phyloP scores from a whole-genome alignment of 257 asterid genomes.

The Pogostemon cablin region DNA sequence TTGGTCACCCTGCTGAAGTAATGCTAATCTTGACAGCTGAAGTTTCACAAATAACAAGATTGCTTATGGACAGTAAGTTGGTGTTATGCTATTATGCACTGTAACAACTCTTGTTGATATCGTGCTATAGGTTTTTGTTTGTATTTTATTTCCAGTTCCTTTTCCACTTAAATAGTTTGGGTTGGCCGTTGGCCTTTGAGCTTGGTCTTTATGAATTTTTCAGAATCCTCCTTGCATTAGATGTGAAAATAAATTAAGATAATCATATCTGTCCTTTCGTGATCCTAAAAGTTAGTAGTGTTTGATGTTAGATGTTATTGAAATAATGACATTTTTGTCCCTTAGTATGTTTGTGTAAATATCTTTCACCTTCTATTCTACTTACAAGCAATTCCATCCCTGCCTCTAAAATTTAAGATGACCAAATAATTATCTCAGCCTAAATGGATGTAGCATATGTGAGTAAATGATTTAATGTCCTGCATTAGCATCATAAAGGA shows the following conservation, averaged over 20 bases:
- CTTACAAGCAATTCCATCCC: slow-evolving; percentile 17
- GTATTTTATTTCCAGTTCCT: slow-evolving; percentile 15
- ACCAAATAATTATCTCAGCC: neutral
- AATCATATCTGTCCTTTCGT: neutral
- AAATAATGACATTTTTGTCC: slow-evolving; percentile 8
- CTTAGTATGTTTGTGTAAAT: slow-evolving; percentile 8
- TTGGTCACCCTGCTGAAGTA: slow-evolving; percentile 91
- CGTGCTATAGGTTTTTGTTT: slow-evolving; percentile 23
- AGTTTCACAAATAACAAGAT: slow-evolving; percentile 53
- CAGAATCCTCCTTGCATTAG: slow-evolving; percentile 16
- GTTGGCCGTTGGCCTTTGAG: neutral
- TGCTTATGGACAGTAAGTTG: slow-evolving; percentile 77
- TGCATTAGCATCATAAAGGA: neutral
- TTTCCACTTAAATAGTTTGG: slow-evolving; percentile 17
- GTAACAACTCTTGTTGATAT: slow-evolving; percentile 32
- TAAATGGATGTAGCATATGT: slow-evolving; percentile 3
- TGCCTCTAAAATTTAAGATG: slow-evolving; percentile 9
- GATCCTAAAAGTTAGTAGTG: slow-evolving; percentile 11
- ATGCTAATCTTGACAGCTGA: slow-evolving; percentile 62
- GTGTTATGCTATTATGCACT: slow-evolving; percentile 26
- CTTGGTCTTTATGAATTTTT: slow-evolving; percentile 22
- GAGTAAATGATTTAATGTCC: neutral
- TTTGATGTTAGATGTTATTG: slow-evolving; percentile 10
- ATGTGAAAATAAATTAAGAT: slow-evolving; percentile 15
- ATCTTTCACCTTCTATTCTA: slow-evolving; percentile 2